These are phyloP conservation scores for Telfairia occidentalis DNA, from an alignment of 331 rosid genomes.

Conservation along the genomic window DNA sequence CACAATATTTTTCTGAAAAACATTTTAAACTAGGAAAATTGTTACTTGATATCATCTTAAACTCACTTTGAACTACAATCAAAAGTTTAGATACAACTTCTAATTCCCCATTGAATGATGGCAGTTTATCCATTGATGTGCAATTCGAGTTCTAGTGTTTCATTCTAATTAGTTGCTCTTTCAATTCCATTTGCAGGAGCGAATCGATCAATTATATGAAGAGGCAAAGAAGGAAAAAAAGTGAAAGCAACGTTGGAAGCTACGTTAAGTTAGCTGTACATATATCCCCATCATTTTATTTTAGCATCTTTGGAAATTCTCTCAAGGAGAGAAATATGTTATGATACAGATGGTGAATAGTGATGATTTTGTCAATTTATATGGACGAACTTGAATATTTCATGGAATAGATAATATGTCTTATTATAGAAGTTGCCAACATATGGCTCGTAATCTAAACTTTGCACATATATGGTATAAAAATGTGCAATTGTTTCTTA, in stretches of 20 bases:
- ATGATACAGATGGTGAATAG: not conserved
- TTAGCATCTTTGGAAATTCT: not conserved
- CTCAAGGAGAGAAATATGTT: not conserved
- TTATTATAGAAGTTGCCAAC: not conserved
- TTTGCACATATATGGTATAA: not conserved
- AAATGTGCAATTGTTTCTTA: not conserved
- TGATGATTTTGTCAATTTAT: not conserved
- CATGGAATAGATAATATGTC: not conserved
- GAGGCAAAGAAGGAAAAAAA: conserved; percentile 46
- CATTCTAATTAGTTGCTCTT: not conserved
- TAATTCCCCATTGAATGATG: not conserved
- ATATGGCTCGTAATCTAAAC: not conserved
- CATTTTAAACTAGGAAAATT: not conserved
- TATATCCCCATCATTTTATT: not conserved
- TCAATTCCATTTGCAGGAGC: conserved; percentile 32
- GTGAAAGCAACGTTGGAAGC: conserved; percentile 14
- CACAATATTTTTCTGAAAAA: not conserved
- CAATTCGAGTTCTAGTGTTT: not conserved
- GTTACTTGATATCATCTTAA: not conserved
- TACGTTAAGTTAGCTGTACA: not conserved
- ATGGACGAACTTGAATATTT: not conserved
- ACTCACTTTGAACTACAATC: not conserved
- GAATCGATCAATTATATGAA: conserved; percentile 39
- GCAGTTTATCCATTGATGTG: not conserved
- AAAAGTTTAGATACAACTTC: not conserved